Base-by-base conservation (phyloP, 176 grass and related monocot species). In the Otatea glauca region DNA sequence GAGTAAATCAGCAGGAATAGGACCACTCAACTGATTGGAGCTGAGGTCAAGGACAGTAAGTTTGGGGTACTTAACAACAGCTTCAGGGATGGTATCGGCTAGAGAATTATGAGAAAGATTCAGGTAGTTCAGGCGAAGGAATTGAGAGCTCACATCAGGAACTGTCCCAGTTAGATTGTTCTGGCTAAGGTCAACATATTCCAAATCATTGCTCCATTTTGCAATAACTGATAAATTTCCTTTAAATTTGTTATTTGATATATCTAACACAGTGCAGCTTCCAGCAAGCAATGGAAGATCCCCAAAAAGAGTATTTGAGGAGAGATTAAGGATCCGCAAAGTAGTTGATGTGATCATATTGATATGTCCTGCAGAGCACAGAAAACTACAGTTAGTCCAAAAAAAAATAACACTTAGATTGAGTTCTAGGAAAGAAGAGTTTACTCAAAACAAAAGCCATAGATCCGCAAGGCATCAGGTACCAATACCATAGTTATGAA, bases 261-360 rank as follows among this genome's bases (percentile, higher is more conserved):
- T 79, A 81, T 99, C 97, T 73, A 99, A 86, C 76, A 96, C 88
- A 55, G 91, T 77, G 49, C 97, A 99, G 85, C 89, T 94, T 81
- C 93, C 97, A 75, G 92, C 86, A 53, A 99, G 85, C 86, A 99
- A 81, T 76, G 97, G 97, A 74, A 96, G 88, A 55, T 94, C 82
- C 45, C 97, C 97, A 81, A 92, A 96, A 80, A 96, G 82, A 84
- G 88, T 88, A 86, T 99, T 99, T 44, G 93, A 92, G 11, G 97
- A 99, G 34, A 99, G 82, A 89, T 99, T 99, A 68, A 99, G 90
- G 38, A 94, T 73, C 70, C 86, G 92, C 59, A 99, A 86, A 72
- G 88, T 94, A 23, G 97, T 90, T 47, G 97, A 99, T 65, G 93
- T 99, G 81, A 99, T 96, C 97, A 99, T 99, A 86, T 99, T 99